A percentile compares a stretch with the other conserved stretches of the same genome.
Evolutionary conservation across 257 asterid species (phyloP).

Genomic region (Linaria vulgaris): DNA sequence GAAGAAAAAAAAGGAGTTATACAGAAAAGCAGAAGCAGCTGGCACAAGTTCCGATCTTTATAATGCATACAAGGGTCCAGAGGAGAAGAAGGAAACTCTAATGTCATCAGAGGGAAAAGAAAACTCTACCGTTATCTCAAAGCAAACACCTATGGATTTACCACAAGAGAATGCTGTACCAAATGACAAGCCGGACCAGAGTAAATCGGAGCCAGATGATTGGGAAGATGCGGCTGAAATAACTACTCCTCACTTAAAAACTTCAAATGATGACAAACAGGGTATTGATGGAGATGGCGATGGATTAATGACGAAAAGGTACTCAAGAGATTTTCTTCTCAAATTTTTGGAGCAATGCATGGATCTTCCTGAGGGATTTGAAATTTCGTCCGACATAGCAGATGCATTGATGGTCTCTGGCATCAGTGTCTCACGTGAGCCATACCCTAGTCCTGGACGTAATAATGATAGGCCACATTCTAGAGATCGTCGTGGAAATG

Average conservation of each 20-base stretch:
- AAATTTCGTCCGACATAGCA: slow-evolving; percentile 41
- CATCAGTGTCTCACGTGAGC: slow-evolving; percentile 37
- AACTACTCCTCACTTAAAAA: slow-evolving; percentile 59
- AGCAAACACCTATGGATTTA: slow-evolving; percentile 34
- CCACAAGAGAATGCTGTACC: slow-evolving; percentile 35
- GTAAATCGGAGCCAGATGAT: slow-evolving; percentile 81
- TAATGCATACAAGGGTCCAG: slow-evolving; percentile 88
- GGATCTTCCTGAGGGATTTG: slow-evolving; percentile 69
- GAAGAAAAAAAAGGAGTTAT: slow-evolving; percentile 52
- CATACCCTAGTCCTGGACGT: slow-evolving; percentile 53
- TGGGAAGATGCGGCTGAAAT: slow-evolving; percentile 97
- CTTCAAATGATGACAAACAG: slow-evolving; percentile 40
- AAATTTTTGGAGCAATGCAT: slow-evolving; percentile 61
- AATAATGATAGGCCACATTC: slow-evolving; percentile 52
- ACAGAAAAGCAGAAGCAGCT: slow-evolving; percentile 70
- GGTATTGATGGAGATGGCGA: slow-evolving; percentile 38
- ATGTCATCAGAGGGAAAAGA: slow-evolving; percentile 38
- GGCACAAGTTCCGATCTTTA: slow-evolving; percentile 84
- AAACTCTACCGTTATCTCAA: slow-evolving; percentile 30
- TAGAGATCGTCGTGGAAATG: slow-evolving; percentile 70
- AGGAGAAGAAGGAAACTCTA: slow-evolving; percentile 62
- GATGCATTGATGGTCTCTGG: slow-evolving; percentile 42
- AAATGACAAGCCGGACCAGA: slow-evolving; percentile 38
- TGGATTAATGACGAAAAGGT: slow-evolving; percentile 52
- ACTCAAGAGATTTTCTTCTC: slow-evolving; percentile 84